Evolutionary conservation across 768 basidiomycete genomes (phyloP).

Genomic region (Leccinum disarticulatum): DNA sequence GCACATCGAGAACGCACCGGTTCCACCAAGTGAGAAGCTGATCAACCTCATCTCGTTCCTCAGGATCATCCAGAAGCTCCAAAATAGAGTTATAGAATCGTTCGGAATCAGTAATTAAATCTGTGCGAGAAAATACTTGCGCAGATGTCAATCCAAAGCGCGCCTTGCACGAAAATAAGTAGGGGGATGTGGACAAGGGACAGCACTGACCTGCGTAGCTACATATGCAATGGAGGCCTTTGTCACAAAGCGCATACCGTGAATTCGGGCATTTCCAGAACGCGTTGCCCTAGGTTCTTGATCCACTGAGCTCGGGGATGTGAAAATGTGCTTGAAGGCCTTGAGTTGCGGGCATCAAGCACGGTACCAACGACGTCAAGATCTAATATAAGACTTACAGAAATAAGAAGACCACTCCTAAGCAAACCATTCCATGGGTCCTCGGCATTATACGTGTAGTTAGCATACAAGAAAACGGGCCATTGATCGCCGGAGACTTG

Average conservation of each 20-base stretch:
- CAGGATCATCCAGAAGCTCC: not conserved
- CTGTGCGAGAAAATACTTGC: constrained; percentile 4
- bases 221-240: not conserved
- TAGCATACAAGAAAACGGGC: not conserved
- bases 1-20: not conserved
- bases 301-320: not conserved
- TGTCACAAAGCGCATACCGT: not conserved
- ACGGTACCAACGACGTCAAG: not conserved
- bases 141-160: not conserved
- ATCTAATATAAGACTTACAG: not conserved
- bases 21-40: not conserved
- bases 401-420: not conserved
- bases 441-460: not conserved
- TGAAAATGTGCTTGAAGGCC: not conserved
- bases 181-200: not conserved
- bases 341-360: not conserved
- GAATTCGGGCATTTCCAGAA: not conserved
- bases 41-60: not conserved
- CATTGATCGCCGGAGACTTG: not conserved
- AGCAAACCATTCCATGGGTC: not conserved
- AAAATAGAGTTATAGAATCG: constrained; percentile 1
- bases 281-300: not conserved
- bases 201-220: not conserved
- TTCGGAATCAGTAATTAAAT: constrained; percentile 1
- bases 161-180: not conserved